Percentiles rank a stretch among this genome's conserved stretches.
Evolutionary conservation across 1,284 basidiomycete species (phyloP).

Genomic region (Papiliotrema fonsecae): DNA sequence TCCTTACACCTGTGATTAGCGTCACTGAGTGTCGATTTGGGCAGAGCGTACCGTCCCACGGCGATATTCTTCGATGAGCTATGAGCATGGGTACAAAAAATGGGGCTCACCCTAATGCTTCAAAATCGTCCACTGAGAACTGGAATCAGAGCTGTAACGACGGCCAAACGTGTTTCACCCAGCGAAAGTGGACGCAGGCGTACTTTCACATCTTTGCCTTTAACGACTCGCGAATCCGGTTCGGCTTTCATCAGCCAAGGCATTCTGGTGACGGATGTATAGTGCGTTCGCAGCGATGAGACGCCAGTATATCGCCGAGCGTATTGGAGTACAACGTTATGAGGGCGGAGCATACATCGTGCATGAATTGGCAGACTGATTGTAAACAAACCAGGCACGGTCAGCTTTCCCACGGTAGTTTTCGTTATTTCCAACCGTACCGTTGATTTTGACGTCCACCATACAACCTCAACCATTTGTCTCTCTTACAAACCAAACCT

Average conservation of each 20-base stretch:
- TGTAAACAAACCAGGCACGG: background rate
- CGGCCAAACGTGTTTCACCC: background rate
- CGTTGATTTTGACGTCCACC: background rate
- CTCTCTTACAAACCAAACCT: too few relatives aligned
- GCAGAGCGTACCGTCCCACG: constrained; percentile 71
- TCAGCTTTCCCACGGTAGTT: constrained; percentile 17
- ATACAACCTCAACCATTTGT: background rate
- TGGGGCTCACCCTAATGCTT: constrained; percentile 51
- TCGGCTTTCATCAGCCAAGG: constrained; percentile 87
- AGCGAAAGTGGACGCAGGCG: constrained; percentile 11
- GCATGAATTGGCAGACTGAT: background rate
- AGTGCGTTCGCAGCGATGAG: too few relatives aligned
- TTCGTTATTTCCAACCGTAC: constrained; percentile 8
- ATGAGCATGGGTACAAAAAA: background rate
- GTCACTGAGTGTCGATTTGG: background rate
- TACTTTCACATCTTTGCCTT: constrained; percentile 86
- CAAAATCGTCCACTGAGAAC: constrained; percentile 90
- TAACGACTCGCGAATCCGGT: constrained; percentile 78
- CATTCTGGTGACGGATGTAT: constrained; percentile 20
- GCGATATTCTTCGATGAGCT: constrained; percentile 55
- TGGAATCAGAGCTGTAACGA: constrained; percentile 33
- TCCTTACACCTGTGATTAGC: constrained; percentile 52
- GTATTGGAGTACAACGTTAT: too few relatives aligned
- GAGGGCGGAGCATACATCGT: too few relatives aligned
- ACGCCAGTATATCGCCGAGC: background rate